Percentiles rank a stretch among this genome's conserved stretches.
phyloP scores from a whole-genome alignment of 257 asterid species.

The Scutellaria minor region DNA sequence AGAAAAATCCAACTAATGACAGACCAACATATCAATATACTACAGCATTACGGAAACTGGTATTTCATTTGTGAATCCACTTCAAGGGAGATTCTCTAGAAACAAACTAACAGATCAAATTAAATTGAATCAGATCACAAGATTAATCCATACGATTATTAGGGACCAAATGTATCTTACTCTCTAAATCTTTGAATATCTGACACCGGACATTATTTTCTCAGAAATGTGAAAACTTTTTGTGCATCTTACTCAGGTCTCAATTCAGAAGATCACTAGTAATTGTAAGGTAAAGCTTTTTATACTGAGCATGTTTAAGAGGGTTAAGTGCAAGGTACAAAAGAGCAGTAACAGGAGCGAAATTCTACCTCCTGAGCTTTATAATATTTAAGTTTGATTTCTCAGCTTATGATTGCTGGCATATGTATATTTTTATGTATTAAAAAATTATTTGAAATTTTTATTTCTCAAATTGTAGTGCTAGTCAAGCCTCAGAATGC shows the following conservation, averaged over 20 bases:
- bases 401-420: conserved; percentile 1
- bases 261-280: not conserved
- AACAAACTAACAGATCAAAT: not conserved
- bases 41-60: not conserved
- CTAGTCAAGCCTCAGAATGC: not conserved
- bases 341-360: not conserved
- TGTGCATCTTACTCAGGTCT: not conserved
- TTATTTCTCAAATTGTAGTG: conserved; percentile 1
- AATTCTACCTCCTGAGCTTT: conserved; percentile 7
- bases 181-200: not conserved
- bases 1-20: not conserved
- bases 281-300: not conserved
- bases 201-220: not conserved
- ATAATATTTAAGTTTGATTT: not conserved
- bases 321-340: not conserved
- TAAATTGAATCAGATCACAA: not conserved
- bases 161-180: not conserved
- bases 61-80: conserved; percentile 2
- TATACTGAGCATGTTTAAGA: not conserved
- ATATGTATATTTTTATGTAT: not conserved
- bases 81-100: not conserved
- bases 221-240: not conserved
- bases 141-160: not conserved
- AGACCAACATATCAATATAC: not conserved
- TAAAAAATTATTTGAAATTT: not conserved